Percentiles rank a stretch among this genome's conserved stretches.
Evolutionary conservation across 208 protist genomes (phyloP).

Genomic region (Vickermania spadyakhi): DNA sequence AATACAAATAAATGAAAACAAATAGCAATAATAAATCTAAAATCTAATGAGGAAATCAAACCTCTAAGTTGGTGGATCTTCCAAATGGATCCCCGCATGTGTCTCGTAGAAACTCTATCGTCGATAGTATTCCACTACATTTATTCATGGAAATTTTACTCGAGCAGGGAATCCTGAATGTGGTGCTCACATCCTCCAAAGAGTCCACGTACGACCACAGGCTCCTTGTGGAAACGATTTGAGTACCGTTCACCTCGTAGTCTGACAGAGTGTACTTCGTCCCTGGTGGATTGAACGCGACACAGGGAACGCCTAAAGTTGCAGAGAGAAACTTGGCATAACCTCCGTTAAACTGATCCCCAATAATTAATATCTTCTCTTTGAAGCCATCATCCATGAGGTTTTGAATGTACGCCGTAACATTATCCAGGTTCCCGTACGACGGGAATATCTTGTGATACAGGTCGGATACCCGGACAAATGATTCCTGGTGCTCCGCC

Average conservation of each 20-base stretch:
- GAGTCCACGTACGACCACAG: conserved; percentile 76
- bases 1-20: no score
- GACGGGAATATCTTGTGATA: conserved; percentile 58
- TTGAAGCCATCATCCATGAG: conserved; percentile 23
- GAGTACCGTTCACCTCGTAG: conserved; percentile 22
- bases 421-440: conserved; percentile 32
- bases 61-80: no score
- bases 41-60: no score
- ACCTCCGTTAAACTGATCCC: conserved; percentile 86
- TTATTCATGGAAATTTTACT: conserved; percentile 27
- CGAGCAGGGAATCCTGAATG: conserved; percentile 48
- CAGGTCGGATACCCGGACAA: conserved; percentile 48
- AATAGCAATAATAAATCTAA: no score
- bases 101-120: conserved; percentile 29
- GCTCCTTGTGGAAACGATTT: conserved; percentile 40
- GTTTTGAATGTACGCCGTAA: conserved; percentile 34
- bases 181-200: conserved; percentile 49
- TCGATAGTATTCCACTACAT: conserved; percentile 63
- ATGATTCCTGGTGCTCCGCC: conserved; percentile 32
- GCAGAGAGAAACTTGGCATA: conserved; percentile 69
- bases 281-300: conserved; percentile 78
- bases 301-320: conserved; percentile 37
- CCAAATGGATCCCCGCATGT: conserved; percentile 61
- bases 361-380: conserved; percentile 56
- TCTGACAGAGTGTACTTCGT: conserved; percentile 35